Conservation (phyloP, 805 yeast species). For the Torulaspora delbrueckii region DNA sequence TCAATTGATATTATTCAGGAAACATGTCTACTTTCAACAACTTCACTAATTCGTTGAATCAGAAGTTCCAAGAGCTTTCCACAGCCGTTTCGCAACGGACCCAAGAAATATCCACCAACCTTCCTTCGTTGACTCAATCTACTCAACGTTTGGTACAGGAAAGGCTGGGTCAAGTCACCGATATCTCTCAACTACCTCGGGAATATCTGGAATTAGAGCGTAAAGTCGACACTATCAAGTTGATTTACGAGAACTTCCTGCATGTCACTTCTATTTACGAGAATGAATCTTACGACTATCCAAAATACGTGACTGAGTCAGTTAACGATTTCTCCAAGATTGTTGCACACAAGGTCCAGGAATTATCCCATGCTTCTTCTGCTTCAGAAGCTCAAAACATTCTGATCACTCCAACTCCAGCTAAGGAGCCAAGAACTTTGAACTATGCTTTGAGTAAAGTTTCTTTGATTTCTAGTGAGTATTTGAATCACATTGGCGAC, state of each 20-base stretch:
- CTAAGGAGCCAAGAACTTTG: constrained; percentile 64
- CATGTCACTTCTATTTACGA: constrained; percentile 56
- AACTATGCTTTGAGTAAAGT: constrained; percentile 80
- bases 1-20: not conserved
- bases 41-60: constrained; percentile 28
- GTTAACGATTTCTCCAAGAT: constrained; percentile 65
- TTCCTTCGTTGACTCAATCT: constrained; percentile 75
- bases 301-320: constrained; percentile 68
- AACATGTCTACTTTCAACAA: constrained; percentile 25
- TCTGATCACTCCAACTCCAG: constrained; percentile 43
- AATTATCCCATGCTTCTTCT: constrained; percentile 63
- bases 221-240: constrained; percentile 66
- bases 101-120: constrained; percentile 45
- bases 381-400: constrained; percentile 83
- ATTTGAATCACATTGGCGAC: constrained; percentile 32
- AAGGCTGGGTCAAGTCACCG: constrained; percentile 71
- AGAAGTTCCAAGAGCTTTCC: constrained; percentile 32
- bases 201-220: constrained; percentile 73
- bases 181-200: constrained; percentile 77
- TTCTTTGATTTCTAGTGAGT: constrained; percentile 44
- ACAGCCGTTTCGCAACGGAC: constrained; percentile 32
- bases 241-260: constrained; percentile 55
- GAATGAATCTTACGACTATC: constrained; percentile 78
- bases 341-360: constrained; percentile 58
- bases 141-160: constrained; percentile 78